These are phyloP conservation scores for Ceratocystis cacaofunesta DNA, from an alignment of 2,329 filamentous ascomycete genomes.

Conservation along the genomic window DNA sequence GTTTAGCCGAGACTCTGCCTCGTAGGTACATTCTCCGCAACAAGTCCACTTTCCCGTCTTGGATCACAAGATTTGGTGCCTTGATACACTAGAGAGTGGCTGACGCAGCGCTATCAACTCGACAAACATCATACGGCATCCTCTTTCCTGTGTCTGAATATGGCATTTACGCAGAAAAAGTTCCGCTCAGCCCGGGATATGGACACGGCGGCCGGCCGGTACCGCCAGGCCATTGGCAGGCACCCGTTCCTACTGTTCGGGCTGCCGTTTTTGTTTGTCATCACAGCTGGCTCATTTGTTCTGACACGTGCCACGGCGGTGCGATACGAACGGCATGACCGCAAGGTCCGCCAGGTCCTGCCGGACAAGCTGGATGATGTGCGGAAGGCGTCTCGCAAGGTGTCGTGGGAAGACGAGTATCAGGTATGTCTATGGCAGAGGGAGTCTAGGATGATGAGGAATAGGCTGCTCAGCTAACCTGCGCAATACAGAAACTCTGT, in stretches of 20 bases:
- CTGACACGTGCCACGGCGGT: conserved; percentile 87
- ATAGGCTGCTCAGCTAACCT: background rate
- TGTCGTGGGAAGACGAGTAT: conserved; percentile 75
- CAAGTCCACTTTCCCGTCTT: background rate
- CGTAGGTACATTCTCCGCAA: too few species aligned
- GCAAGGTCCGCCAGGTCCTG: conserved; percentile 71
- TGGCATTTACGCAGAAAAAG: conserved; percentile 12
- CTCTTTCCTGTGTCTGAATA: background rate
- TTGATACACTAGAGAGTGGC: background rate
- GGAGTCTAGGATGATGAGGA: too few species aligned
- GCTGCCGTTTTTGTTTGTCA: conserved; percentile 77
- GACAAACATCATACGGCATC: background rate
- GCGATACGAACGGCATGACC: conserved; percentile 84
- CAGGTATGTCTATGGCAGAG: conserved; percentile 46
- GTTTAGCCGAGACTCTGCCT: too few species aligned
- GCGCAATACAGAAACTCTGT: conserved; percentile 14
- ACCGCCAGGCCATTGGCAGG: conserved; percentile 58
- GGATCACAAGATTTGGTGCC: background rate
- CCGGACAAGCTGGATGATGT: conserved; percentile 78
- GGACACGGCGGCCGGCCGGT: conserved; percentile 56
- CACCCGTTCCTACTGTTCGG: conserved; percentile 90
- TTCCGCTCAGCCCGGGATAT: conserved; percentile 40
- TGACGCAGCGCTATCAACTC: too few species aligned
- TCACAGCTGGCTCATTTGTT: conserved; percentile 84
- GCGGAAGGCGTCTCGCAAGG: conserved; percentile 52